Conservation (phyloP, 1,284 basidiomycete genomes). For the Tilletia indica region DNA sequence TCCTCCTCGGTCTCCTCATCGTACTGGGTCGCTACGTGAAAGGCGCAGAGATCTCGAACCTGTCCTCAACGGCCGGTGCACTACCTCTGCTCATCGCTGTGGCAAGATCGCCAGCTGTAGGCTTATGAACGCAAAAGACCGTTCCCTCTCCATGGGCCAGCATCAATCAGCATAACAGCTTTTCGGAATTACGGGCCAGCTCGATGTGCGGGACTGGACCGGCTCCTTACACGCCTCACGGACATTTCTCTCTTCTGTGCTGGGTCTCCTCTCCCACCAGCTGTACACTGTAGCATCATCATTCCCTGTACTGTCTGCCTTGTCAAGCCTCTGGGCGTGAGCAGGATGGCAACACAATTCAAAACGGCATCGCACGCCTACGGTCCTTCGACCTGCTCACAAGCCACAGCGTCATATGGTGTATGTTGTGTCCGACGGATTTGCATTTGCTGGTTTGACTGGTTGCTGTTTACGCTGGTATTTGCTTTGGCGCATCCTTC, state of each 20-base stretch:
- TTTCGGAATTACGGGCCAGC: too few species aligned
- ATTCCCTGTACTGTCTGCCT: too few species aligned
- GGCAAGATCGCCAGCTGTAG: neutral
- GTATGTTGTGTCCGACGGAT: too few species aligned
- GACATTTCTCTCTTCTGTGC: neutral
- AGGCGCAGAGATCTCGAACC: constrained; percentile 3
- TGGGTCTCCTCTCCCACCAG: too few species aligned
- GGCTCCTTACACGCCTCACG: neutral
- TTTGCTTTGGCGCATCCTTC: neutral
- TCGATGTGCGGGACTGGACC: too few species aligned
- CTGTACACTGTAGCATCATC: too few species aligned
- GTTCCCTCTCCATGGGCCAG: neutral
- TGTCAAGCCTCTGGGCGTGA: too few species aligned
- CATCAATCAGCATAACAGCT: neutral
- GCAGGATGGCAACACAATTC: too few species aligned
- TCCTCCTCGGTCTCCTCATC: constrained; percentile 47
- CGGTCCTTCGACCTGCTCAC: too few species aligned
- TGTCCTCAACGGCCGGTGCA: neutral
- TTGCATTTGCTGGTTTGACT: neutral
- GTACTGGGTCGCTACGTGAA: constrained; percentile 39
- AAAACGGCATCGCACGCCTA: too few species aligned
- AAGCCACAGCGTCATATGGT: too few species aligned
- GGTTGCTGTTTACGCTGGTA: neutral
- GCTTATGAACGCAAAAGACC: neutral
- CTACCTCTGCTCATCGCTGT: constrained; percentile 5